Conservation (phyloP, 257 asterid genomes). For the Lantana camara region DNA sequence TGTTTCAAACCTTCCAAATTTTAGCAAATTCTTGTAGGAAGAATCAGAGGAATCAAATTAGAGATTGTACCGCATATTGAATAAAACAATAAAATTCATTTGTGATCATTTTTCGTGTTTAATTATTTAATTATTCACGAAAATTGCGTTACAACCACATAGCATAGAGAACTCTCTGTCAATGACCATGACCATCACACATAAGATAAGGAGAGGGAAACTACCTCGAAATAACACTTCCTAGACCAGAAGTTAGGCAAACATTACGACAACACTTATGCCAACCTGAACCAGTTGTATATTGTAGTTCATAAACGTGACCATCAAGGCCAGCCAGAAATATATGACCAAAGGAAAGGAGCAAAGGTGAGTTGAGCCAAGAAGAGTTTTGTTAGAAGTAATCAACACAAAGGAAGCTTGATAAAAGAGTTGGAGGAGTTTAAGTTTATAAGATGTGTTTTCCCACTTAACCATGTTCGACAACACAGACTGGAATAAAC, state of each 20-base stretch:
- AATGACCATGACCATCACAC: conserved; percentile 15
- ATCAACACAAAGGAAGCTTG: no score
- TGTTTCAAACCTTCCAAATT: no score
- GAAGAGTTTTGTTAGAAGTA: no score
- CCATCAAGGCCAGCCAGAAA: conserved; percentile 98
- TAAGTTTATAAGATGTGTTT: background rate
- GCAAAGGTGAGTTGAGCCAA: no score
- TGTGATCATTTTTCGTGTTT: no score
- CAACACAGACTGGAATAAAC: background rate
- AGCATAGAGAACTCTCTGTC: background rate
- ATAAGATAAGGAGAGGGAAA: conserved; percentile 11
- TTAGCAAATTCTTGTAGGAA: no score
- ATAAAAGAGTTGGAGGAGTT: conserved; percentile 16
- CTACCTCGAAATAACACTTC: conserved; percentile 88
- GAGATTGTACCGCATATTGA: no score
- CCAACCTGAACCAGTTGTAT: conserved; percentile 96
- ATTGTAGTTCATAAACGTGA: conserved; percentile 86
- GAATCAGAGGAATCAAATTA: no score
- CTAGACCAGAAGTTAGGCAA: conserved; percentile 85
- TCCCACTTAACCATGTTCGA: conserved; percentile 15
- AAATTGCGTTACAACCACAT: conserved; percentile 12
- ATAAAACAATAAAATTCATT: no score
- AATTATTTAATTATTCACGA: no score
- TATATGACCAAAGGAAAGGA: no score
- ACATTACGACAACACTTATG: conserved; percentile 87